Evolutionary conservation across 129 eudicot genomes (phyloP).

Genomic region (Flaveria ramosissima): DNA sequence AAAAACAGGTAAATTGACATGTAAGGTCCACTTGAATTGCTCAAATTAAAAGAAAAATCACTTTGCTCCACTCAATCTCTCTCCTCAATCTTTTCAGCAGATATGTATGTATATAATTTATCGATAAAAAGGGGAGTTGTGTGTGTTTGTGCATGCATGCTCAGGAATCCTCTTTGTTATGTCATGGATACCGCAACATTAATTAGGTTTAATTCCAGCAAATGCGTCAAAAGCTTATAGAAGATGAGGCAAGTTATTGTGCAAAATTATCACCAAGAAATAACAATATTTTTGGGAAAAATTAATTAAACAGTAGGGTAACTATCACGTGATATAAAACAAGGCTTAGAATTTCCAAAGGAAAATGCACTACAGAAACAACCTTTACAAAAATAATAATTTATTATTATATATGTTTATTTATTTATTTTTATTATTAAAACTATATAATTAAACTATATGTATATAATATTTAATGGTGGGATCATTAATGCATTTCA

Average conservation of each 20-base stretch:
- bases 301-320: too few species aligned
- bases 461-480: not conserved
- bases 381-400: not conserved
- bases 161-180: conserved; percentile 37
- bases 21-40: conserved; percentile 33
- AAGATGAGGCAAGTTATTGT: not conserved
- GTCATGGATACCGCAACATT: conserved; percentile 23
- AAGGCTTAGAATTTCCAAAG: not conserved
- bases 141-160: conserved; percentile 36
- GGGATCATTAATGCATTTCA: too few species aligned
- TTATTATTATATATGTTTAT: not conserved
- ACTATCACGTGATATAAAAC: not conserved
- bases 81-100: conserved; percentile 20
- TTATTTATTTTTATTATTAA: not conserved
- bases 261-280: conserved; percentile 17
- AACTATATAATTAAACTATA: not conserved
- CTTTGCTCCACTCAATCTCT: conserved; percentile 45
- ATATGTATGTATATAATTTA: not conserved
- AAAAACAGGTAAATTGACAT: conserved; percentile 21
- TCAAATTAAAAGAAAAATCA: conserved; percentile 35
- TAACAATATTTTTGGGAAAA: not conserved
- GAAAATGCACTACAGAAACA: not conserved
- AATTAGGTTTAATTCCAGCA: conserved; percentile 14
- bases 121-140: conserved; percentile 17
- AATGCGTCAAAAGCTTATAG: not conserved